Percentiles rank a stretch among this genome's conserved stretches.
Conservation (phyloP, 2,329 filamentous ascomycete genomes). For the Ophiostoma australiae region DNA sequence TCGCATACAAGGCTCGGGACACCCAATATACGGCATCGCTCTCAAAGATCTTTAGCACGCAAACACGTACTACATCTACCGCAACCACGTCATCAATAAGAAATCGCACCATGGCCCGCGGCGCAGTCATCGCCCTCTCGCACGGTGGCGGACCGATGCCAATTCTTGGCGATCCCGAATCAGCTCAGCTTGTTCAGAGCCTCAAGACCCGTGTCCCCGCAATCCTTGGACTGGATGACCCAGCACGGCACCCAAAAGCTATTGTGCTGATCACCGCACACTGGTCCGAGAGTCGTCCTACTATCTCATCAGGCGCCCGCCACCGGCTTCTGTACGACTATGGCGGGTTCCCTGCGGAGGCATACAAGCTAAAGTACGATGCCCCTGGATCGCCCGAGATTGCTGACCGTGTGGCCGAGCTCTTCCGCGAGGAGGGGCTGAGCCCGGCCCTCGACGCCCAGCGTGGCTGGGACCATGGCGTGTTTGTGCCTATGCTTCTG, state of each 20-base stretch:
- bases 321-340: conserved; percentile 54
- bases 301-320: conserved; percentile 45
- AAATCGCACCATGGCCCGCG: conserved; percentile 37
- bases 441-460: conserved; percentile 37
- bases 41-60: neutral
- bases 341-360: conserved; percentile 52
- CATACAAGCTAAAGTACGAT: conserved; percentile 52
- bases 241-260: conserved; percentile 39
- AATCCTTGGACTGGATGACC: conserved; percentile 50
- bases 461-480: conserved; percentile 57
- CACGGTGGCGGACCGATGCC: conserved; percentile 55
- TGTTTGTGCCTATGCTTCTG: conserved; percentile 54
- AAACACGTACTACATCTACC: neutral
- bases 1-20: conserved; percentile 23
- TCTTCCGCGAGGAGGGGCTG: conserved; percentile 43
- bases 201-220: conserved; percentile 50
- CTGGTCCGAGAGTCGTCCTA: conserved; percentile 48
- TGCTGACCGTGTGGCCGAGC: conserved; percentile 45
- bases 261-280: conserved; percentile 56
- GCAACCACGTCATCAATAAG: neutral
- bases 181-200: conserved; percentile 48
- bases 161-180: conserved; percentile 50
- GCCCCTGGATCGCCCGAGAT: conserved; percentile 52
- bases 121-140: conserved; percentile 45
- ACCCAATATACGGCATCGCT: neutral